These are phyloP conservation scores for Heritiera fomes DNA, from an alignment of 345 rosid species.

Conservation along the genomic window DNA sequence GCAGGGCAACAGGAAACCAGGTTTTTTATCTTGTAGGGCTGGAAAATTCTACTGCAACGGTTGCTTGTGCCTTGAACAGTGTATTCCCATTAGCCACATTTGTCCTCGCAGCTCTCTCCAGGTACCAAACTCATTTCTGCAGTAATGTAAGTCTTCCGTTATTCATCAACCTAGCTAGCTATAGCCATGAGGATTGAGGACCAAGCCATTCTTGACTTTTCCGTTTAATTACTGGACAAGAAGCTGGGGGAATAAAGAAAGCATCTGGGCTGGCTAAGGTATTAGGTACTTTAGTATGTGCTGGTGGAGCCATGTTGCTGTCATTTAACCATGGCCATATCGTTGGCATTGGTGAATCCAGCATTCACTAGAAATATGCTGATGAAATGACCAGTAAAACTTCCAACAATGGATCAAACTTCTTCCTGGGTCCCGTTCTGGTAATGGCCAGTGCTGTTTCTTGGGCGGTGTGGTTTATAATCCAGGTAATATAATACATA, in stretches of 20 bases:
- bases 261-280: conserved; percentile 75
- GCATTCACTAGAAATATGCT: conserved; percentile 73
- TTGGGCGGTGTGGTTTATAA: conserved; percentile 79
- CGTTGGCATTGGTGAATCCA: conserved; percentile 59
- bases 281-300: conserved; percentile 67
- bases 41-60: conserved; percentile 63
- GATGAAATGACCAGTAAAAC: conserved; percentile 30
- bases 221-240: conserved; percentile 53
- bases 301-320: conserved; percentile 87
- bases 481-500: conserved; percentile 53
- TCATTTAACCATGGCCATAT: conserved; percentile 80
- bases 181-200: too few species aligned
- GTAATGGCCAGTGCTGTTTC: conserved; percentile 54
- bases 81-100: conserved; percentile 76
- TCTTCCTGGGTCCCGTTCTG: conserved; percentile 60
- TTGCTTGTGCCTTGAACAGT: conserved; percentile 76
- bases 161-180: too few species aligned
- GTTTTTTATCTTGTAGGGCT: conserved; percentile 82
- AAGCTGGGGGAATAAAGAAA: conserved; percentile 53
- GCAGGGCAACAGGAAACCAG: conserved; percentile 69
- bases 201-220: background rate
- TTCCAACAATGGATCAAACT: conserved; percentile 33
- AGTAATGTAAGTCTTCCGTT: background rate
- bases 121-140: conserved; percentile 32
- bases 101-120: conserved; percentile 68